phyloP scores from a whole-genome alignment of 1,284 basidiomycete species.

The Ganoderma sinense region DNA sequence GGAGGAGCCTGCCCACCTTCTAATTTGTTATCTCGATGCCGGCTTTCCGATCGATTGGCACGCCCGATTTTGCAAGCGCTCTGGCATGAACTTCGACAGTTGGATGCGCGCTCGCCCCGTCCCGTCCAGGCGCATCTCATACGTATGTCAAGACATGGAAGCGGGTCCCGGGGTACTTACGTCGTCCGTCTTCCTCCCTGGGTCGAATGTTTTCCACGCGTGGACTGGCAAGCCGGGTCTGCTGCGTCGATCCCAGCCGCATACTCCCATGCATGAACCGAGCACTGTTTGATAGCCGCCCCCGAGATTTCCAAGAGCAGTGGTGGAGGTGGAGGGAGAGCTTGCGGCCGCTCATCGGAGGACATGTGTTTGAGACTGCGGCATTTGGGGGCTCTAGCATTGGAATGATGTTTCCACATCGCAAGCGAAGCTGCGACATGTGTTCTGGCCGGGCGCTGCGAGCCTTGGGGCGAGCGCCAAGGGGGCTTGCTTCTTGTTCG shows the following conservation, averaged over 20 bases:
- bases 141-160: background rate
- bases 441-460: background rate
- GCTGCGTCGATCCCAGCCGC: background rate
- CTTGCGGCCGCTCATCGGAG: background rate
- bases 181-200: background rate
- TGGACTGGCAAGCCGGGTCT: background rate
- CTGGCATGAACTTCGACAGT: background rate
- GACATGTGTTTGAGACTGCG: background rate
- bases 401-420: background rate
- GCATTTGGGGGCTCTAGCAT: background rate
- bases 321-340: background rate
- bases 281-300: background rate
- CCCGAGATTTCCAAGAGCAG: background rate
- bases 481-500: slow-evolving; percentile 11
- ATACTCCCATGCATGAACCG: background rate
- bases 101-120: background rate
- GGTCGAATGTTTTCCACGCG: background rate
- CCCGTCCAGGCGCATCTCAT: background rate
- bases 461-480: background rate
- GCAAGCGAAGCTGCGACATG: slow-evolving; percentile 16
- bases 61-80: slow-evolving; percentile 1
- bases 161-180: background rate
- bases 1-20: background rate
- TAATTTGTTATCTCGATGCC: slow-evolving; percentile 9
- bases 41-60: slow-evolving; percentile 10